These are phyloP conservation scores for Umbilicus rupestris DNA, from an alignment of 164 flowering plant genomes.

Conservation along the genomic window DNA sequence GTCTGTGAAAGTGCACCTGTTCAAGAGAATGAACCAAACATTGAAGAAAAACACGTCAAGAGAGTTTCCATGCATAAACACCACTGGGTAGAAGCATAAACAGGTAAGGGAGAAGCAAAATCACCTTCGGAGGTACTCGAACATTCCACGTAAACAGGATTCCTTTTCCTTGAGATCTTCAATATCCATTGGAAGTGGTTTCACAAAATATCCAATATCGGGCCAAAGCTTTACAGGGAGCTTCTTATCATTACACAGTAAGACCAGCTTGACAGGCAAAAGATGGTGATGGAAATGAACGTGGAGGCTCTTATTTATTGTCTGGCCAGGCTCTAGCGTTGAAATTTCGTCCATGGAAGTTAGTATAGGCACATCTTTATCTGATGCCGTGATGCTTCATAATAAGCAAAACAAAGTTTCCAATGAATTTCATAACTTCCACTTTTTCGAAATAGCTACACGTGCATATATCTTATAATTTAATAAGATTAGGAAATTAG, in stretches of 20 bases:
- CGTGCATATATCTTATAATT: background rate
- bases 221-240: slow-evolving; percentile 76
- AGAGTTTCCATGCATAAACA: background rate
- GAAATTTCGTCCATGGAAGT: slow-evolving; percentile 65
- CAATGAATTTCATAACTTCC: background rate
- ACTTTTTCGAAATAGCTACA: background rate
- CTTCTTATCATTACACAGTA: slow-evolving; percentile 48
- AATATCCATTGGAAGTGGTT: slow-evolving; percentile 62
- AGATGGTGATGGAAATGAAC: slow-evolving; percentile 84
- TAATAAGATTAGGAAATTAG: background rate
- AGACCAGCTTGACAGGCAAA: slow-evolving; percentile 65
- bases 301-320: slow-evolving; percentile 35
- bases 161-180: slow-evolving; percentile 47
- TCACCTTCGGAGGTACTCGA: slow-evolving; percentile 74
- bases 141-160: slow-evolving; percentile 82
- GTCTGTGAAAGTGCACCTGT: slow-evolving; percentile 66
- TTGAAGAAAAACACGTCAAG: background rate
- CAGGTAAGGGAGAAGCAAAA: slow-evolving; percentile 8
- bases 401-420: slow-evolving; percentile 11
- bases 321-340: slow-evolving; percentile 58
- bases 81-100: background rate
- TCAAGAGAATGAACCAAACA: slow-evolving; percentile 9
- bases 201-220: slow-evolving; percentile 84
- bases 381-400: slow-evolving; percentile 35
- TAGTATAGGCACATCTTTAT: slow-evolving; percentile 35